Conservation (phyloP, 441 rosid genomes). For the Viola pubescens region DNA sequence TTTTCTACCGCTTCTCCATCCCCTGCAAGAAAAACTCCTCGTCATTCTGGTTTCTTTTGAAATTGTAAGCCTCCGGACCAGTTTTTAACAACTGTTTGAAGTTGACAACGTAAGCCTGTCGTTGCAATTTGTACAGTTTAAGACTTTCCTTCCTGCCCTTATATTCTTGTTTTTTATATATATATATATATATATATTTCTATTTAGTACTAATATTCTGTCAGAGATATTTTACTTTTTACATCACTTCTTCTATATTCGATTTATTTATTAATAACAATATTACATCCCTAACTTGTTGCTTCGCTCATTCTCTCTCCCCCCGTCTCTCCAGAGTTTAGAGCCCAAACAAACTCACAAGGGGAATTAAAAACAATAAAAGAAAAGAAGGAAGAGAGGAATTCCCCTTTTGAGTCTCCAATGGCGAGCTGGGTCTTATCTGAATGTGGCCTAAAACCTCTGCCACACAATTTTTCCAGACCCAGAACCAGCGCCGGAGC, state of each 20-base stretch:
- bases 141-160: too few species aligned
- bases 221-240: background rate
- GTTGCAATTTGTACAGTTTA: too few species aligned
- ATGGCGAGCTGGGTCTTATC: constrained; percentile 56
- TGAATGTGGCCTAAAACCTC: constrained; percentile 62
- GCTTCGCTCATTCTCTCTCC: background rate
- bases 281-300: background rate
- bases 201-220: background rate
- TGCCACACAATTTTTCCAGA: constrained; percentile 30
- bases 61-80: too few species aligned
- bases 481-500: constrained; percentile 27
- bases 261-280: too few species aligned
- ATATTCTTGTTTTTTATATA: too few species aligned
- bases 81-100: too few species aligned
- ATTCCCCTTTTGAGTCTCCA: constrained; percentile 19
- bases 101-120: too few species aligned
- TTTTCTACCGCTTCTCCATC: too few species aligned
- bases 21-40: too few species aligned
- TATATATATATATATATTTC: background rate
- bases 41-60: too few species aligned
- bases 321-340: background rate
- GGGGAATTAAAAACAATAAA: background rate
- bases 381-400: background rate
- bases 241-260: background rate
- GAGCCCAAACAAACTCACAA: background rate